A percentile compares a stretch with the other conserved stretches of the same genome.
phyloP scores from a whole-genome alignment of 768 basidiomycete species.

The Leccinum incarnatum region DNA sequence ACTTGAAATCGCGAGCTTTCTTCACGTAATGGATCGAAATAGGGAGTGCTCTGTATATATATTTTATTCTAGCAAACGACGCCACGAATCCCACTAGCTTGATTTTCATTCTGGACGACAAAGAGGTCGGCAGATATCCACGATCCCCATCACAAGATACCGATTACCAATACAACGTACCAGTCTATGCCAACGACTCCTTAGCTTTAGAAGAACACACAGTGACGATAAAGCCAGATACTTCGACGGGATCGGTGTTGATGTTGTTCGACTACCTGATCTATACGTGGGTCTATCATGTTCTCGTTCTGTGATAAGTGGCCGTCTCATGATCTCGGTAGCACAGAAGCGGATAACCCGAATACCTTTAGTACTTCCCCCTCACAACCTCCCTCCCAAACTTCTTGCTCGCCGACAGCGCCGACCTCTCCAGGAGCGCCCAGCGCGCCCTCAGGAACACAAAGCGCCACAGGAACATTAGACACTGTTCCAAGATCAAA shows the following conservation, averaged over 20 bases:
- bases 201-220: conserved; percentile 4
- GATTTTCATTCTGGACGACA: conserved; percentile 8
- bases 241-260: not conserved
- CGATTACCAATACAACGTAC: conserved; percentile 14
- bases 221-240: conserved; percentile 7
- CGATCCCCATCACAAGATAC: conserved; percentile 1
- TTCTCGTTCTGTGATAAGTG: not conserved
- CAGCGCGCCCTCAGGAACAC: not conserved
- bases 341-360: not conserved
- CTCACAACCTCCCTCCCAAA: not conserved
- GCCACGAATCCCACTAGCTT: not conserved
- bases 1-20: not conserved
- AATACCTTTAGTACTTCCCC: not conserved
- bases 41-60: conserved; percentile 20
- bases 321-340: not conserved
- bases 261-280: conserved; percentile 19
- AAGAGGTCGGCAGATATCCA: not conserved
- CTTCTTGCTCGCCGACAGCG: not conserved
- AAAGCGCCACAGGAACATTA: not conserved
- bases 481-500: not conserved
- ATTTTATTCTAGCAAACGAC: conserved; percentile 15
- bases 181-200: conserved; percentile 12
- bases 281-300: conserved; percentile 5
- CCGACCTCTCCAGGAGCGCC: not conserved
- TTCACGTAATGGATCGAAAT: not conserved